phyloP scores from a whole-genome alignment of 345 rosid genomes.

The Odontarrhena argentea region DNA sequence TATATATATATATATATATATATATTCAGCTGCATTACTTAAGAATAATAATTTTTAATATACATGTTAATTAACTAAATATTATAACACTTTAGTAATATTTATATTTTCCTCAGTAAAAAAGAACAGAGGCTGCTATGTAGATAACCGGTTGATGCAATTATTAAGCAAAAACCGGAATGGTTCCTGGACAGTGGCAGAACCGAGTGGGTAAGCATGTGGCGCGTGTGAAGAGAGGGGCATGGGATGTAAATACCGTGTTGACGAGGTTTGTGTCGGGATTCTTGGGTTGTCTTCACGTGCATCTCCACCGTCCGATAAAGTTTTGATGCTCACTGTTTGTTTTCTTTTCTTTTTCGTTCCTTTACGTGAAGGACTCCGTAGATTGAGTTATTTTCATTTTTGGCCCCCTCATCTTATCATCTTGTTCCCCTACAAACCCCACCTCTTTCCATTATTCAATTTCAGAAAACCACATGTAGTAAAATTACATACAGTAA shows the following conservation, averaged over 20 bases:
- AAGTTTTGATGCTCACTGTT: constrained; percentile 32
- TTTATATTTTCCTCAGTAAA: background rate
- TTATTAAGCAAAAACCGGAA: background rate
- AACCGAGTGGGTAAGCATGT: constrained; percentile 13
- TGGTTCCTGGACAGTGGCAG: background rate
- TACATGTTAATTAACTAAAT: too few relatives aligned
- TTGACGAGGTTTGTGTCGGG: constrained; percentile 66
- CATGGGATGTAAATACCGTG: constrained; percentile 46
- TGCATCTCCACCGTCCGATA: constrained; percentile 51
- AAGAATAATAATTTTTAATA: too few relatives aligned
- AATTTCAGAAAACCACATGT: too few relatives aligned
- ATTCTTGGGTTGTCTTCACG: constrained; percentile 57
- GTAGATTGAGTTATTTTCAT: constrained; percentile 33
- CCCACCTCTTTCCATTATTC: background rate
- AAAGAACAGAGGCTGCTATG: background rate
- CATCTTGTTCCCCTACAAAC: constrained; percentile 7
- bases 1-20: too few relatives aligned
- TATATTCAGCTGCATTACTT: too few relatives aligned
- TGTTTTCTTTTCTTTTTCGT: background rate
- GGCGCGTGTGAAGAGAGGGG: constrained; percentile 32
- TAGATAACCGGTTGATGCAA: background rate
- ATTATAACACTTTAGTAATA: too few relatives aligned
- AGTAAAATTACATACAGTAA: too few relatives aligned
- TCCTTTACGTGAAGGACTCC: constrained; percentile 35
- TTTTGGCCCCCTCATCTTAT: constrained; percentile 35